These are phyloP conservation scores for Fragaria vesca DNA, from an alignment of 306 rosid genomes.

Conservation along the genomic window DNA sequence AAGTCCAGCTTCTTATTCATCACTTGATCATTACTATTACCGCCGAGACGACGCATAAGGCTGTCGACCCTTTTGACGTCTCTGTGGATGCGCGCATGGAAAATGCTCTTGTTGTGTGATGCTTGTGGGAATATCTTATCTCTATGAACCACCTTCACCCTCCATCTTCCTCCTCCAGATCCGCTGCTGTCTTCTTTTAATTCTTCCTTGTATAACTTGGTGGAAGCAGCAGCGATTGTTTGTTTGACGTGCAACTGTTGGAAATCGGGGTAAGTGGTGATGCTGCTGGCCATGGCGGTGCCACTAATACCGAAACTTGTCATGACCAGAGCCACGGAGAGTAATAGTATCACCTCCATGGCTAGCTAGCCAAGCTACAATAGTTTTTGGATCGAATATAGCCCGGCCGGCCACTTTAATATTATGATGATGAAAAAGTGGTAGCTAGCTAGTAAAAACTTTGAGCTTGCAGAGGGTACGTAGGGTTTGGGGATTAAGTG, in stretches of 20 bases:
- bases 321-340: background rate
- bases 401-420: background rate
- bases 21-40: background rate
- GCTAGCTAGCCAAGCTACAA: background rate
- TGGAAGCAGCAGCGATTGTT: conserved; percentile 14
- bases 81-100: conserved; percentile 56
- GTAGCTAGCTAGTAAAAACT: background rate
- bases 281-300: background rate
- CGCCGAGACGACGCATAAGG: conserved; percentile 39
- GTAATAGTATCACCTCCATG: background rate
- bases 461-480: background rate
- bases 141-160: conserved; percentile 64
- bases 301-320: background rate
- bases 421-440: background rate
- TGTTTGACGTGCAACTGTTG: conserved; percentile 37
- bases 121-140: conserved; percentile 39
- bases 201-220: background rate
- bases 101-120: background rate
- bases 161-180: conserved; percentile 26
- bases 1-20: conserved; percentile 42
- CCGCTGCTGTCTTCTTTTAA: background rate
- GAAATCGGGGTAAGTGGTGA: conserved; percentile 32
- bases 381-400: background rate
- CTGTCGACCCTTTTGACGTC: conserved; percentile 55
- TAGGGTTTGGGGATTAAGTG: background rate